Evolutionary conservation across 495 filamentous ascomycete genomes (phyloP), one percentile per base, ranked within the genome.

Genomic region (Penicillium silybi): DNA sequence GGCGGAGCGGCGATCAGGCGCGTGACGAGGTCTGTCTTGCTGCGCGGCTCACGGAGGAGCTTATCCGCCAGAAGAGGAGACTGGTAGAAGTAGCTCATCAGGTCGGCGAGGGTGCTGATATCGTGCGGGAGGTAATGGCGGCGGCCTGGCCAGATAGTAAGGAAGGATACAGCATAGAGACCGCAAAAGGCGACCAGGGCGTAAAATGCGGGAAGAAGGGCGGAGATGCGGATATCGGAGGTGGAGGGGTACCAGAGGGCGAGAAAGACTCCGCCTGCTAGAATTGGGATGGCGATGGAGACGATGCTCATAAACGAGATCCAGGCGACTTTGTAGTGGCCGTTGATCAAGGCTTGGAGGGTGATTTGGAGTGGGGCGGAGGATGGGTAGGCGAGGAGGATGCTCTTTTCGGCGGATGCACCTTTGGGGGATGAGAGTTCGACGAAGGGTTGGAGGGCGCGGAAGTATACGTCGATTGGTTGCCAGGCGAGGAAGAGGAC

Each of bases 251-350:
- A 78, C 51, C 82, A 90, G 46, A 93, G 79, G 0, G 90, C 85
- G 70, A 91, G 85, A 71, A 96, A 95, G 23, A 87, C 66, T 8
- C 89, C 91, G 17, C 90, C 90, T 0, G 79, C 84, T 16, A 95
- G 76, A 48, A 92, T 76, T 10, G 91, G 90, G 27, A 96, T 65
- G 4, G 84, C 73, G 37, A 83, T 62, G 34, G 85, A 85, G 15
- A 88, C 37, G 2, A 85, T 58, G 38, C 86, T 79, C 48, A 88
- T 70, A 7, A 89, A 64, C 0, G 85, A 87, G 46, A 90, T 67
- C 63, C 75, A 78, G 15, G 89, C 88, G 0, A 90, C 76, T 55
- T 84, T 83, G 69, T 73, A 90, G 65, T 95, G 87, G 17, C 80
- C 68, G 61, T 85, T 84, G 25, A 78, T 58, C 18, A 83, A 41